Base-by-base conservation (phyloP, 2,329 filamentous ascomycete species). In the Pyrenophora graminea region DNA sequence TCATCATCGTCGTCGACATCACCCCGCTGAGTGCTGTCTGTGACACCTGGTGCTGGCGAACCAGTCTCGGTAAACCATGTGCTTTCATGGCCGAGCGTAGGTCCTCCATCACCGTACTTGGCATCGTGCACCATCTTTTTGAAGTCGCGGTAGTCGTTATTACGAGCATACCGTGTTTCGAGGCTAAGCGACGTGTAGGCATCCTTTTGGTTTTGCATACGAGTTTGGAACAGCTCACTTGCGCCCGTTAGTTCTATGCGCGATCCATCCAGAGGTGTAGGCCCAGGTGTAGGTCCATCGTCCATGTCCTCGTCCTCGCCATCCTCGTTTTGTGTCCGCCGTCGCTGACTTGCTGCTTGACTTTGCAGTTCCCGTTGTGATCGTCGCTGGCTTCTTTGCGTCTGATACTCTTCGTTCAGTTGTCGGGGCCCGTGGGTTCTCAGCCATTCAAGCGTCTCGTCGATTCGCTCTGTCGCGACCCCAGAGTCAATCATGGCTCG, bases 141-240 rank as follows among this genome's bases (percentile, higher is more conserved):
- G 76, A 87, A 89, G 18, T 77, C 76, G 40, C 78, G 74, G 69
- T 89, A 89, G 44, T 79, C 74, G 58, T 86, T 83, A 63, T 87
- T 78, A 7, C 76, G 73, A 4, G 82, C 77, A 65, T 89, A 89
- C 49, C 82, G 74, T 0, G 64, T 65, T 1, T 49, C 56, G 21
- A 75, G 59, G 4, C 68, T 72, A 6, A 66, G 63, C 9, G 71
- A 71, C 5, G 76, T 74, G 57, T 78, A 80, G 2, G 72, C 68
- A 39, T 77, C 74, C 48, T 76, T 77, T 17, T 76, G 70, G 19
- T 69, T 72, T 10, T 77, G 56, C 44, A 77, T 55, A 10, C 68
- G 67, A 23, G 68, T 62, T 12, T 52, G 56, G 64, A 77, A 80
- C 15, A 73, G 45, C 17, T 75, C 67, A 30, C 65, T 65, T 1